Evolutionary conservation across 1,139 yeast genomes (phyloP).

Genomic region (Saccharomyces uvarum): DNA sequence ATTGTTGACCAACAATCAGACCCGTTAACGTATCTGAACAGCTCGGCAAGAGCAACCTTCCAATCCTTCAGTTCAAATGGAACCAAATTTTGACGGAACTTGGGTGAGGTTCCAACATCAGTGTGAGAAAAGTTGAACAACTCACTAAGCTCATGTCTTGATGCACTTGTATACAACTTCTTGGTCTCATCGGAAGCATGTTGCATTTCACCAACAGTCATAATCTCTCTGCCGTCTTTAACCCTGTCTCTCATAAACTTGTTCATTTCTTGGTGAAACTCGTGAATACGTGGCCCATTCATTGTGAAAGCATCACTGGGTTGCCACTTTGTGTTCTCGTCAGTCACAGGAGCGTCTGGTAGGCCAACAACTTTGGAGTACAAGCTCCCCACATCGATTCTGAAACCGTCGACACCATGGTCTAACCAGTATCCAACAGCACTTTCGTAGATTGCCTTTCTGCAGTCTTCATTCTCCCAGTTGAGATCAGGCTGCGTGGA

Average conservation of each 20-base stretch:
- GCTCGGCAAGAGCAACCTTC: too few relatives aligned
- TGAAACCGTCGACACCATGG: constrained; percentile 42
- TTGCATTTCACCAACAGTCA: constrained; percentile 54
- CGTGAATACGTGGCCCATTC: constrained; percentile 45
- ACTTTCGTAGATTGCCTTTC: constrained; percentile 44
- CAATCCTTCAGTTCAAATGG: too few relatives aligned
- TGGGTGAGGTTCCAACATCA: too few relatives aligned
- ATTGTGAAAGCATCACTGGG: constrained; percentile 32
- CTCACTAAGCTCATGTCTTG: constrained; percentile 40
- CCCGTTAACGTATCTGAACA: too few relatives aligned
- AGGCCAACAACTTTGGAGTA: constrained; percentile 44
- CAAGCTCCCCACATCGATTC: constrained; percentile 37
- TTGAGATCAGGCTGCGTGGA: constrained; percentile 49
- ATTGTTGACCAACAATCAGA: constrained; percentile 43
- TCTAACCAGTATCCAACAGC: constrained; percentile 51
- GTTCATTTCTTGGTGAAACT: constrained; percentile 48
- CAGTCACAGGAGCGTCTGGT: constrained; percentile 43
- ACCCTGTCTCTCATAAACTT: constrained; percentile 7
- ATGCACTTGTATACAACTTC: constrained; percentile 35
- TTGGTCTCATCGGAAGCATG: constrained; percentile 38
- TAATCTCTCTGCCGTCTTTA: constrained; percentile 27
- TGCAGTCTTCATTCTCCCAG: constrained; percentile 48
- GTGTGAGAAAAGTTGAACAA: constrained; percentile 42
- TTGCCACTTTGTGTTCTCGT: constrained; percentile 39
- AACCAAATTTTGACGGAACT: too few relatives aligned